phyloP scores from a whole-genome alignment of 768 basidiomycete species.

The Suillus ampliporus region DNA sequence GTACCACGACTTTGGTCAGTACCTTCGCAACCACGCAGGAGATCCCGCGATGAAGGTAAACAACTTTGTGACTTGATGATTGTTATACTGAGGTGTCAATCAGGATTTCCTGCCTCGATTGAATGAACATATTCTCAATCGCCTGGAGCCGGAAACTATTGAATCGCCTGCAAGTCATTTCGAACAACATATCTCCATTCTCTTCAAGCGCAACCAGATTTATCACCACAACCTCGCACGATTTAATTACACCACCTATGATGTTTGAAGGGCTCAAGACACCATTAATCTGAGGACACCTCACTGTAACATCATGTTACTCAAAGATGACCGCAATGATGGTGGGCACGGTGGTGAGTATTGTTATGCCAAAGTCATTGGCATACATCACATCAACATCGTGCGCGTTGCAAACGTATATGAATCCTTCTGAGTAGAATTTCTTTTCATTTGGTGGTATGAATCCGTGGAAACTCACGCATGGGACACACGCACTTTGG shows the following conservation, averaged over 20 bases:
- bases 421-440: too few species aligned
- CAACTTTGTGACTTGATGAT: slow-evolving; percentile 22
- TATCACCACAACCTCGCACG: slow-evolving; percentile 39
- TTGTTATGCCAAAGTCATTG: too few species aligned
- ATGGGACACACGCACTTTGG: too few species aligned
- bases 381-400: too few species aligned
- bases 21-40: slow-evolving; percentile 35
- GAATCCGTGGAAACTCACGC: too few species aligned
- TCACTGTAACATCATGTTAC: slow-evolving; percentile 43
- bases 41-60: slow-evolving; percentile 22
- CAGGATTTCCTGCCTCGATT: slow-evolving; percentile 39
- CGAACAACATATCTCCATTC: slow-evolving; percentile 23
- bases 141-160: background rate
- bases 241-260: slow-evolving; percentile 50
- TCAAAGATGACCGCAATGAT: background rate
- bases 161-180: too few species aligned
- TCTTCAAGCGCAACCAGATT: slow-evolving; percentile 35
- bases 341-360: too few species aligned
- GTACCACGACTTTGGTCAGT: slow-evolving; percentile 31
- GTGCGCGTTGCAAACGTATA: too few species aligned
- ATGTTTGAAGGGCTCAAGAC: slow-evolving; percentile 45
- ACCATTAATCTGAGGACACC: slow-evolving; percentile 40
- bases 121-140: slow-evolving; percentile 37
- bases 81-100: background rate
- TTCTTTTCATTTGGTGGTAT: too few species aligned